Conservation (phyloP, 78 protist species). For the Dictyostelium intermedium region DNA sequence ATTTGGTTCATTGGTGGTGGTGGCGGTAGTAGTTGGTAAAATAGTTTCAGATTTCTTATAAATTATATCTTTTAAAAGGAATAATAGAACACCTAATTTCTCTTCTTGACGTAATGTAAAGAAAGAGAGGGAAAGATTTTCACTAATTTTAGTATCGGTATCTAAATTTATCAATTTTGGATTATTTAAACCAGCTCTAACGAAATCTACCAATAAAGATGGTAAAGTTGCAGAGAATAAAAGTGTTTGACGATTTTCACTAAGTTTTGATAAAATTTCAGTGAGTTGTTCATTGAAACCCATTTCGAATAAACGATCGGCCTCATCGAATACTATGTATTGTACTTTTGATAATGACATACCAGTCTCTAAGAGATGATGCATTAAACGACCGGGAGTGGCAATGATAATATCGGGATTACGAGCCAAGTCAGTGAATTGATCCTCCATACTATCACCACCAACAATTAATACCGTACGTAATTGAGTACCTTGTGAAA, state of each 20-base stretch:
- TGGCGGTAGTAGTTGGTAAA: neutral
- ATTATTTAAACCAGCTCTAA: conserved; percentile 90
- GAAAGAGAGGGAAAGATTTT: conserved; percentile 83
- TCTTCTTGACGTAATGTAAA: conserved; percentile 85
- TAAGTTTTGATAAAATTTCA: conserved; percentile 85
- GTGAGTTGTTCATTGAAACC: conserved; percentile 95
- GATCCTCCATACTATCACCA: conserved; percentile 95
- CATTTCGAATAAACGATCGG: conserved; percentile 99
- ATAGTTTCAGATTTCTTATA: neutral
- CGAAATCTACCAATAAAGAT: conserved; percentile 90
- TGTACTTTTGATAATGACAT: conserved; percentile 81
- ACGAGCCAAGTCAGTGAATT: conserved; percentile 88
- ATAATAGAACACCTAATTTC: conserved; percentile 87
- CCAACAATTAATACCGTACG: conserved; percentile 94
- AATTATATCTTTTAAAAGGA: conserved; percentile 71
- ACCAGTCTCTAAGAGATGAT: conserved; percentile 89
- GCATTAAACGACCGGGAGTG: conserved; percentile 99
- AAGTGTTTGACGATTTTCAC: conserved; percentile 91
- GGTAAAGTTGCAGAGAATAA: conserved; percentile 99
- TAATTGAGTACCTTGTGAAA: conserved; percentile 84
- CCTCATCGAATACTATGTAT: conserved; percentile 98
- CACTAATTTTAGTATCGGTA: conserved; percentile 92
- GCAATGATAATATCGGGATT: conserved; percentile 98
- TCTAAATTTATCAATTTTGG: conserved; percentile 96
- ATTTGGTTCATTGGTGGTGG: neutral